Evolutionary conservation across 495 filamentous ascomycete genomes (phyloP), one percentile per base, ranked within the genome.

Genomic region (Daldinia caldariorum): DNA sequence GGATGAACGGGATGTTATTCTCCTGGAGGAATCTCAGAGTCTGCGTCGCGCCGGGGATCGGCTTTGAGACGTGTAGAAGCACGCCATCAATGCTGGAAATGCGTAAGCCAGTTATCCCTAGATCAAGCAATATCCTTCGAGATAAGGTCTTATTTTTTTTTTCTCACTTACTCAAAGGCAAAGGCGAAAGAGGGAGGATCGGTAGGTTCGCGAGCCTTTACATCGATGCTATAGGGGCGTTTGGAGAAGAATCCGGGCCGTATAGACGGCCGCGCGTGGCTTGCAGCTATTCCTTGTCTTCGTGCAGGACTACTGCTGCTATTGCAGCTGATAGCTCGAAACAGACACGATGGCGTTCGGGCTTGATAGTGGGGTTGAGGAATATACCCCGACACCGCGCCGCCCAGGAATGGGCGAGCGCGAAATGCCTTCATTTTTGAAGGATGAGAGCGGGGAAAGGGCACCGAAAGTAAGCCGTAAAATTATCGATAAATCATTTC

Each of bases 1-100:
- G 85, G 69, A 96, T 91, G 80, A 92, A 96, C 10, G 91, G 92
- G 54, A 97, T 91, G 6, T 83, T 81, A 55, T 91, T 83, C 22
- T 85, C 71, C 69, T 94, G 87, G 22, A 98, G 88, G 67, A 87
- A 87, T 12, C 76, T 70, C n/a, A 99, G 84, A 13, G 94, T 84
- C 63, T 90, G 81, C n/a, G 87, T 81, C 0, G 96, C 96, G 35
- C 89, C 88, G n/a, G 94, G 90, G 37, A 97, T 88, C 8, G 94
- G 89, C 59, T 86, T 87, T 0, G 90, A 88, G 68, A 90, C 89
- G 75, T 94, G 93, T n/a, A 97, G 84, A 18, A 99, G 90, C 29
- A 99, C 96, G 66, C 96, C 96, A 77, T 99, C 95, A 74, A 98
- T 97, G 78, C 93, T 97, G 58, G 22, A 29, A 58, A 43, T 50